Evolutionary conservation across 306 rosid genomes (phyloP).

Genomic region (Carpinus viminea): DNA sequence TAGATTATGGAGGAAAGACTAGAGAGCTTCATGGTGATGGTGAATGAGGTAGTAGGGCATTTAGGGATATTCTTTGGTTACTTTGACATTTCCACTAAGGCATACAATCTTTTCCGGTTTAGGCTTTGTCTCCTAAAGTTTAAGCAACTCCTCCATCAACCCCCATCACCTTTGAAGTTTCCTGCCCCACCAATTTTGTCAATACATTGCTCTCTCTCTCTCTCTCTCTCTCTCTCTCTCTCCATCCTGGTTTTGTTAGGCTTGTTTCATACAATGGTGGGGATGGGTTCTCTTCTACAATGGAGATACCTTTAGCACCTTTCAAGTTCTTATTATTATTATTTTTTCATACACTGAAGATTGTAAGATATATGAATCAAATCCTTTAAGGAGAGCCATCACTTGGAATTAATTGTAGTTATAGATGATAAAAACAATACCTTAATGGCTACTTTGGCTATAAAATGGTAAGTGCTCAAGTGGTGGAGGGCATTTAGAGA

Average conservation of each 20-base stretch:
- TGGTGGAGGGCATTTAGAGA: too few relatives aligned
- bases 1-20: constrained; percentile 27
- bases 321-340: too few relatives aligned
- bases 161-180: constrained; percentile 33
- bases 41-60: constrained; percentile 30
- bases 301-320: too few relatives aligned
- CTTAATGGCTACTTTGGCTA: too few relatives aligned
- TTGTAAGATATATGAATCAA: too few relatives aligned
- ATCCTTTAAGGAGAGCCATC: too few relatives aligned
- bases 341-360: too few relatives aligned
- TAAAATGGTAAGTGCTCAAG: too few relatives aligned
- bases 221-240: constrained; percentile 16
- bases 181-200: constrained; percentile 40
- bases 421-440: too few relatives aligned
- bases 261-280: too few relatives aligned
- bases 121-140: constrained; percentile 56
- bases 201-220: not conserved
- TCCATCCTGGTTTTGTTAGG: not conserved
- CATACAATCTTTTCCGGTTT: constrained; percentile 30
- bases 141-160: constrained; percentile 41
- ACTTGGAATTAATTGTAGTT: too few relatives aligned
- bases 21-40: constrained; percentile 15
- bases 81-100: constrained; percentile 37
- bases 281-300: too few relatives aligned
- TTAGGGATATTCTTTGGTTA: constrained; percentile 33